phyloP scores from a whole-genome alignment of 2,329 filamentous ascomycete species.

The Xylariaceae sp. region DNA sequence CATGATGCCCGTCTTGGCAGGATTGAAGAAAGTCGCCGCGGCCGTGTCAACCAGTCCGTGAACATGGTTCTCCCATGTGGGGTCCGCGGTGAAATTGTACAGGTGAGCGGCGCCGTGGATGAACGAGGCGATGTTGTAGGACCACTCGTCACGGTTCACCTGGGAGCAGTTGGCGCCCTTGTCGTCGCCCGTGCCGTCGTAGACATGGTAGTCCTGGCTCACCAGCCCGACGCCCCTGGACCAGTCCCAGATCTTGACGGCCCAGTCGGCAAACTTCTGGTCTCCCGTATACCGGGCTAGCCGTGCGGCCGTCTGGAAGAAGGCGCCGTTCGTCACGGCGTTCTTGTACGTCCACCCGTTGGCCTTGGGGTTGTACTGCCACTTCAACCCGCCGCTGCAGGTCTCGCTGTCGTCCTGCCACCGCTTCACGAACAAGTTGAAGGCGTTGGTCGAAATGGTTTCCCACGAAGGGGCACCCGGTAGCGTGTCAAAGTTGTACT shows the following conservation, averaged over 20 bases:
- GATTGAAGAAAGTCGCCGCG: slow-evolving; percentile 37
- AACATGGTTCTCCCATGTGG: slow-evolving; percentile 41
- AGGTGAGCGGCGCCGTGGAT: slow-evolving; percentile 35
- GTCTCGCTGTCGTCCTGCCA: slow-evolving; percentile 45
- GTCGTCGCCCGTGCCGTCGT: slow-evolving; percentile 48
- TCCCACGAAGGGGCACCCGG: slow-evolving; percentile 41
- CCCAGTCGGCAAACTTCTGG: slow-evolving; percentile 71
- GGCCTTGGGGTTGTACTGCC: slow-evolving; percentile 62
- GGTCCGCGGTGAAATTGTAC: slow-evolving; percentile 35
- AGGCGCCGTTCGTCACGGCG: slow-evolving; percentile 62
- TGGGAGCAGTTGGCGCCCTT: slow-evolving; percentile 43
- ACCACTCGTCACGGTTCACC: slow-evolving; percentile 43
- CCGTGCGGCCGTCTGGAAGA: slow-evolving; percentile 68
- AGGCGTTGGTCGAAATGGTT: slow-evolving; percentile 53
- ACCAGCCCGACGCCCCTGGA: slow-evolving; percentile 44
- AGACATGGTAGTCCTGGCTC: slow-evolving; percentile 51
- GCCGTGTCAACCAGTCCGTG: slow-evolving; percentile 40
- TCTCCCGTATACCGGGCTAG: slow-evolving; percentile 76
- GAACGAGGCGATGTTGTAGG: slow-evolving; percentile 30
- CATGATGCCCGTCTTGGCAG: slow-evolving; percentile 39
- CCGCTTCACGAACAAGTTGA: slow-evolving; percentile 41
- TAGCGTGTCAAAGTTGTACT: slow-evolving; percentile 41
- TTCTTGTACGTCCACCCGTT: slow-evolving; percentile 63
- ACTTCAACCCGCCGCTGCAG: slow-evolving; percentile 59
- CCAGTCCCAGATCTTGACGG: slow-evolving; percentile 65